A percentile compares a stretch with the other conserved stretches of the same genome.
phyloP scores from a whole-genome alignment of 1,284 basidiomycete species.

The Lignosus rhinocerotis region DNA sequence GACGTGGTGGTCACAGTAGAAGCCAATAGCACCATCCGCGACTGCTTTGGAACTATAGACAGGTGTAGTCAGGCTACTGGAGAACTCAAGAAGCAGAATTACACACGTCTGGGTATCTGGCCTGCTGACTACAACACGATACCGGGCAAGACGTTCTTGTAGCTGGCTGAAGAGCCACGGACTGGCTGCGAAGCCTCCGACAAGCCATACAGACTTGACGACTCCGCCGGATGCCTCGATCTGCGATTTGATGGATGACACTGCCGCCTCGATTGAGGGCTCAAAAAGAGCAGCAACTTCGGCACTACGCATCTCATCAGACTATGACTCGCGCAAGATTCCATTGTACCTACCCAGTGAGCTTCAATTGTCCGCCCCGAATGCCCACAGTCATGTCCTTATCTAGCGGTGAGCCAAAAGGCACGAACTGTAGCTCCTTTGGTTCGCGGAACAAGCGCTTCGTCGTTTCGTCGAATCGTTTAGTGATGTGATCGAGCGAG shows the following conservation, averaged over 20 bases:
- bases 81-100: neutral
- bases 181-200: slow-evolving; percentile 78
- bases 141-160: slow-evolving; percentile 58
- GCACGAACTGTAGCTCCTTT: slow-evolving; percentile 66
- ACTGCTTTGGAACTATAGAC: slow-evolving; percentile 70
- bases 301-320: slow-evolving; percentile 33
- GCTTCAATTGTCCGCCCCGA: slow-evolving; percentile 65
- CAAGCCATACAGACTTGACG: slow-evolving; percentile 77
- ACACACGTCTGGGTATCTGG: slow-evolving; percentile 76
- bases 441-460: slow-evolving; percentile 73
- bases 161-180: slow-evolving; percentile 77
- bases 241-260: slow-evolving; percentile 68
- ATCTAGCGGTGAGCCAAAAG: slow-evolving; percentile 76
- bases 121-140: slow-evolving; percentile 62
- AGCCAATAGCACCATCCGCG: slow-evolving; percentile 78
- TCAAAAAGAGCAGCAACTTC: slow-evolving; percentile 75
- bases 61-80: neutral
- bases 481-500: slow-evolving; percentile 69
- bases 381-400: slow-evolving; percentile 71
- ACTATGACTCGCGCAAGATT: neutral
- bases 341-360: slow-evolving; percentile 54
- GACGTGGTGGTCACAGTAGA: slow-evolving; percentile 80
- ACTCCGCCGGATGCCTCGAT: slow-evolving; percentile 64
- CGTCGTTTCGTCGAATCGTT: slow-evolving; percentile 77
- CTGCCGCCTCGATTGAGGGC: slow-evolving; percentile 71